phyloP scores from a whole-genome alignment of 495 filamentous ascomycete genomes.

The Aspergillus indologenus region DNA sequence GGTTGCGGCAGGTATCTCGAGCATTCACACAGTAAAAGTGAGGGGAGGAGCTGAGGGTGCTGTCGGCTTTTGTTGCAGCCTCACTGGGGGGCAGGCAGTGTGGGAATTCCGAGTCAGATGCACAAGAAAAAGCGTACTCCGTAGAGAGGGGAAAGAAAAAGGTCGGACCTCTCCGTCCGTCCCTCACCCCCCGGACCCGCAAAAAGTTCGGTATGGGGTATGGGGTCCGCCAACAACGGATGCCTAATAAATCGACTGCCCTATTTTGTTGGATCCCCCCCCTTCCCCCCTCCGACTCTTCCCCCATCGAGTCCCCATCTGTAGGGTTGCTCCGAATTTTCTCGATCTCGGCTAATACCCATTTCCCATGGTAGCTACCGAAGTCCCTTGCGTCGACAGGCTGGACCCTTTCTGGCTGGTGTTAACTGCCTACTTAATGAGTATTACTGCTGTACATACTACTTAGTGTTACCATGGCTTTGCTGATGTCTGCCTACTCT shows the following conservation, averaged over 20 bases:
- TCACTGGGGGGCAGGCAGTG: too few relatives aligned
- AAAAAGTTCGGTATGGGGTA: not conserved
- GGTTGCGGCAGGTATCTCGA: not conserved
- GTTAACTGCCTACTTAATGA: too few relatives aligned
- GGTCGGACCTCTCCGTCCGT: not conserved
- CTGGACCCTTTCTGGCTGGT: too few relatives aligned
- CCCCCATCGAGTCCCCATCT: not conserved
- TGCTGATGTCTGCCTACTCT: too few relatives aligned
- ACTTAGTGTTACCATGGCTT: too few relatives aligned
- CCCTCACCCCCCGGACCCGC: not conserved
- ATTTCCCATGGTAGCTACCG: not conserved
- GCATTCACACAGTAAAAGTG: not conserved
- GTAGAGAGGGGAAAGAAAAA: not conserved
- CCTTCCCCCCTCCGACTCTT: too few relatives aligned
- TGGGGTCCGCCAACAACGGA: not conserved
- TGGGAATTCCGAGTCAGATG: too few relatives aligned
- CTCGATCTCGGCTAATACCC: not conserved
- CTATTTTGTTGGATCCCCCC: not conserved
- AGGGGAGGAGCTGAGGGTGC: not conserved
- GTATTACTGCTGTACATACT: too few relatives aligned
- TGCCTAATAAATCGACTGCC: not conserved
- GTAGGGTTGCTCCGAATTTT: not conserved
- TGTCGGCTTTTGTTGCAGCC: too few relatives aligned
- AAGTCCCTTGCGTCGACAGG: too few relatives aligned
- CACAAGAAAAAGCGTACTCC: not conserved